A percentile compares a stretch with the other conserved stretches of the same genome.
These are phyloP conservation scores for Jaltomata sinuosa DNA, from an alignment of 257 asterid genomes.

Conservation along the genomic window DNA sequence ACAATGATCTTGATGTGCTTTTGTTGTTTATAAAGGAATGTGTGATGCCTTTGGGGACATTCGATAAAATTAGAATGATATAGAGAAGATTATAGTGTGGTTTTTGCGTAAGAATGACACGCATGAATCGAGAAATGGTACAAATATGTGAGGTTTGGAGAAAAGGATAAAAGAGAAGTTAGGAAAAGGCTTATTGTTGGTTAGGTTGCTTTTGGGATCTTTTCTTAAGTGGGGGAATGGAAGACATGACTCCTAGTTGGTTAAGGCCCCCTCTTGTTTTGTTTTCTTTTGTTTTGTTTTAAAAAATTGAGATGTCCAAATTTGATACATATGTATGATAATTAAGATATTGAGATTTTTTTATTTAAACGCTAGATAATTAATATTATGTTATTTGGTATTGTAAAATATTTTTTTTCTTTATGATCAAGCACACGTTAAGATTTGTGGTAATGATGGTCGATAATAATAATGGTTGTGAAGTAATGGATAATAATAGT, in stretches of 20 bases:
- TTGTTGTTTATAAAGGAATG: neutral
- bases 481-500: neutral
- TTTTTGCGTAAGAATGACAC: neutral
- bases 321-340: neutral
- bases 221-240: constrained; percentile 14
- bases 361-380: no score
- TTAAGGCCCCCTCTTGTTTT: neutral
- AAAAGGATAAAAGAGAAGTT: neutral
- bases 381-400: neutral
- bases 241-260: constrained; percentile 7
- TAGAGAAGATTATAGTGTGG: neutral
- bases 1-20: neutral
- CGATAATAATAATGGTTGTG: neutral
- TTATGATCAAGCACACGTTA: neutral
- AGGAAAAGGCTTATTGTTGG: neutral
- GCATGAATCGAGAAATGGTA: neutral
- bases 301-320: neutral
- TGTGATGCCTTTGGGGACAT: no score
- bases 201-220: constrained; percentile 9
- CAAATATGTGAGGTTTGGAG: neutral
- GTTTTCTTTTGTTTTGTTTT: neutral
- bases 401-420: neutral
- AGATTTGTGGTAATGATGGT: neutral
- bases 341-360: neutral
- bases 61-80: neutral